These are phyloP conservation scores for Jamesozyma piceae DNA, from an alignment of 805 yeast genomes.

Conservation along the genomic window DNA sequence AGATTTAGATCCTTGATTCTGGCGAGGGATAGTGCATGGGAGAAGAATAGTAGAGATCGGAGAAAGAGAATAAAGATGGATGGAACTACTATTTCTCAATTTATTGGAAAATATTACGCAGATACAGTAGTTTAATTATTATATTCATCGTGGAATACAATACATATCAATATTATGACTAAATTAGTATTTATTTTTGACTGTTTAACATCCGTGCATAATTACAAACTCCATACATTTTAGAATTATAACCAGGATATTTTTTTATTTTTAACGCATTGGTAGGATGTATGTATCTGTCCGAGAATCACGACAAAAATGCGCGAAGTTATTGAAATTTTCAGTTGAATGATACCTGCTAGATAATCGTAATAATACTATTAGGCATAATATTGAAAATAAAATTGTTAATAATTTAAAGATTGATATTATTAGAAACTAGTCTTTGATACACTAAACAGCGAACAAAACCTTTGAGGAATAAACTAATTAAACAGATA, in stretches of 20 bases:
- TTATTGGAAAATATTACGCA: conserved; percentile 21
- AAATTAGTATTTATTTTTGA: no score
- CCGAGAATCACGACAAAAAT: no score
- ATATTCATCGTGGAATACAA: no score
- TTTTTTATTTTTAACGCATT: background rate
- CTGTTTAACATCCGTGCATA: conserved; percentile 1
- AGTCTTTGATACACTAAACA: background rate
- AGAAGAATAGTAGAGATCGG: background rate
- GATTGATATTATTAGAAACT: background rate
- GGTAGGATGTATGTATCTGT: no score
- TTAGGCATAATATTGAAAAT: background rate
- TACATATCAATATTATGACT: no score
- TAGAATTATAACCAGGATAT: background rate
- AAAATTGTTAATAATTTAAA: no score
- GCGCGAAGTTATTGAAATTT: background rate
- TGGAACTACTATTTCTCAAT: conserved; percentile 20
- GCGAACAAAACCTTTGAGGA: background rate
- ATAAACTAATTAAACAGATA: conserved; percentile 13
- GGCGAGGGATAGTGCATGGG: background rate
- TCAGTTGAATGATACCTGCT: background rate
- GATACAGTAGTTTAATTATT: conserved; percentile 8
- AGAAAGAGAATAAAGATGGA: conserved; percentile 10
- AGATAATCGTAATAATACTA: background rate
- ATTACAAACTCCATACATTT: background rate
- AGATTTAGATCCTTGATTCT: background rate